phyloP scores from a whole-genome alignment of 2,329 filamentous ascomycete genomes.

The Corynespora cassiicola region DNA sequence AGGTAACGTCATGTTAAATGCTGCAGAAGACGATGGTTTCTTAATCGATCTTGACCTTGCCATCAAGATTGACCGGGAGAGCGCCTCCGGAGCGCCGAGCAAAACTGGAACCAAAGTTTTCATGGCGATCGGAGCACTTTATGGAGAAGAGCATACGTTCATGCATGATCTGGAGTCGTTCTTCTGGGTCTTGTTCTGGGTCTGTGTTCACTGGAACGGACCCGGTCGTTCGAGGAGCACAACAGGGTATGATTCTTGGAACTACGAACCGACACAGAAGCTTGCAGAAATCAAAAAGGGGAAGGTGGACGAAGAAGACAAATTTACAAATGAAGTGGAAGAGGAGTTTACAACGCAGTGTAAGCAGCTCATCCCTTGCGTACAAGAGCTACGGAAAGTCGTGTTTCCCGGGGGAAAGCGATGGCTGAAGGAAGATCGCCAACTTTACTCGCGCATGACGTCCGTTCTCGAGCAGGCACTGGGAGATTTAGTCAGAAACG shows the following conservation, averaged over 20 bases:
- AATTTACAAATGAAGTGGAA: conserved; percentile 14
- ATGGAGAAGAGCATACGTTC: conserved; percentile 6
- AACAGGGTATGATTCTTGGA: conserved; percentile 42
- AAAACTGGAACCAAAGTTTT: conserved; percentile 11
- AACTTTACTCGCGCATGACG: no score
- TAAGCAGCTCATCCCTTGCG: conserved; percentile 15
- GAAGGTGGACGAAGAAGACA: conserved; percentile 22
- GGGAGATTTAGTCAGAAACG: no score
- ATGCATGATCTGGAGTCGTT: conserved; percentile 10
- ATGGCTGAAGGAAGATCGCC: conserved; percentile 15
- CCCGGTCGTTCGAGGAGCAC: conserved; percentile 21
- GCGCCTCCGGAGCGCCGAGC: conserved; percentile 12
- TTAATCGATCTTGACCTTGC: conserved; percentile 29
- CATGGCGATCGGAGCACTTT: conserved; percentile 8
- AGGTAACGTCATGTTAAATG: conserved; percentile 27
- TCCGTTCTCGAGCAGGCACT: no score
- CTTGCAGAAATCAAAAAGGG: conserved; percentile 30
- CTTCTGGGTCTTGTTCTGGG: conserved; percentile 11
- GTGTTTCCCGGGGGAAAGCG: conserved; percentile 15
- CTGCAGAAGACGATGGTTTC: conserved; percentile 22
- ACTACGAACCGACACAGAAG: conserved; percentile 38
- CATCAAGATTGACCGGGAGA: conserved; percentile 10
- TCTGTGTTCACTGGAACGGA: conserved; percentile 46
- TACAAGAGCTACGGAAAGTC: conserved; percentile 16
- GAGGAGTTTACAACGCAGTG: conserved; percentile 14